Percentiles rank a stretch among this genome's conserved stretches.
Conservation (phyloP, 2,329 filamentous ascomycete genomes). For the Cladosporium sp. region DNA sequence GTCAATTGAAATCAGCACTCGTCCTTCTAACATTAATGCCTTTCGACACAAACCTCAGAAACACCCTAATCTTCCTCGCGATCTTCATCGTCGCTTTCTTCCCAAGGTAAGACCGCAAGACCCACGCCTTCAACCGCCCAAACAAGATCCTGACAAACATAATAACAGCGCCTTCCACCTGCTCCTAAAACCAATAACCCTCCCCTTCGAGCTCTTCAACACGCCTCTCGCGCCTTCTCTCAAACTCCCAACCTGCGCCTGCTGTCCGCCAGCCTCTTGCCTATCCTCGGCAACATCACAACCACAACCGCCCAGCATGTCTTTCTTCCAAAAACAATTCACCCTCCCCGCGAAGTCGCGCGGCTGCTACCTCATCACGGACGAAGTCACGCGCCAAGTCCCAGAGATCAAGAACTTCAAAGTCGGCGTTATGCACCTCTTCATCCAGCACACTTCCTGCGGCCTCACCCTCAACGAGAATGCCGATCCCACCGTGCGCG, state of each 20-base stretch:
- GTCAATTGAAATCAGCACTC: neutral
- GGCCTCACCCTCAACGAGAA: conserved; percentile 94
- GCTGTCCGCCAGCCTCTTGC: conserved; percentile 36
- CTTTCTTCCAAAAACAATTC: conserved; percentile 84
- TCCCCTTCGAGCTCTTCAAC: conserved; percentile 28
- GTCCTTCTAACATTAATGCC: conserved; percentile 15
- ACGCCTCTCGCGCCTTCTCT: conserved; percentile 36
- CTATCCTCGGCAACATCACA: conserved; percentile 20
- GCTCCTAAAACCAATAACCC: conserved; percentile 39
- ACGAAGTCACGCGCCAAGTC: conserved; percentile 67
- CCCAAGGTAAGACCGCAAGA: conserved; percentile 30
- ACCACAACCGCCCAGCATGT: conserved; percentile 40
- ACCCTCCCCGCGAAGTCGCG: conserved; percentile 73
- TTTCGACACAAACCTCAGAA: conserved; percentile 33
- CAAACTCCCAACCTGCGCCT: conserved; percentile 33
- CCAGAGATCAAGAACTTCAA: conserved; percentile 84
- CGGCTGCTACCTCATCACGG: conserved; percentile 87
- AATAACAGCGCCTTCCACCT: conserved; percentile 42
- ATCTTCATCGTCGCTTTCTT: conserved; percentile 55
- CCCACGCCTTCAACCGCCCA: neutral
- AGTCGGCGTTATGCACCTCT: conserved; percentile 81
- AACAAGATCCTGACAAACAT: conserved; percentile 37
- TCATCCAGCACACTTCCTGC: conserved; percentile 93
- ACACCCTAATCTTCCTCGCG: conserved; percentile 48
- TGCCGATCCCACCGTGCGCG: conserved; percentile 78